A percentile compares a stretch with the other conserved stretches of the same genome.
These are phyloP conservation scores for Epichloe brachyelytri DNA, from an alignment of 2,329 filamentous ascomycete genomes.

Conservation along the genomic window DNA sequence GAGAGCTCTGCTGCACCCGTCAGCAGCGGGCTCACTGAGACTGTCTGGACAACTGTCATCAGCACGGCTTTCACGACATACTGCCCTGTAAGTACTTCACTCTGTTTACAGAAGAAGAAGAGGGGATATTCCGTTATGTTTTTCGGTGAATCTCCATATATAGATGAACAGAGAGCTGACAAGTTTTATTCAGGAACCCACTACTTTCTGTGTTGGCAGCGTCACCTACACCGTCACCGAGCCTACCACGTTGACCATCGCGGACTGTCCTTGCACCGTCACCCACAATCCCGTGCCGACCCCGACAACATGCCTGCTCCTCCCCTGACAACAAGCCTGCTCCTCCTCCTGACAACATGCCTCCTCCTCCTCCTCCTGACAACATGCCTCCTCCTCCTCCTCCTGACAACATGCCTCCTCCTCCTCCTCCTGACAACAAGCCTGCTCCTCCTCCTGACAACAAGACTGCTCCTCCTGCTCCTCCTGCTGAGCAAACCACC, in stretches of 20 bases:
- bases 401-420: constrained; percentile 3
- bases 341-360: constrained; percentile 2
- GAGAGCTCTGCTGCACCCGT: background rate
- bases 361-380: constrained; percentile 2
- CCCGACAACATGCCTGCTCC: constrained; percentile 1
- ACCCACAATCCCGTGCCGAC: constrained; percentile 12
- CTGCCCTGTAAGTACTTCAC: constrained; percentile 26
- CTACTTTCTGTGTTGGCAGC: constrained; percentile 25
- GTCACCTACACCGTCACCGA: constrained; percentile 31
- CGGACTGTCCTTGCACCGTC: constrained; percentile 34
- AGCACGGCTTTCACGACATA: constrained; percentile 26
- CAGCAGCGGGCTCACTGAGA: background rate
- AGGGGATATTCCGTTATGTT: too few relatives aligned
- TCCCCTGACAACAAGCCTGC: background rate
- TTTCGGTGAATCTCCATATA: too few relatives aligned
- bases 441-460: constrained; percentile 2
- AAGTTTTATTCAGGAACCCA: constrained; percentile 11
- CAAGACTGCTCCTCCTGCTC: background rate
- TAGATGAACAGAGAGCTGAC: background rate
- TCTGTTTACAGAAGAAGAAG: too few relatives aligned
- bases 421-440: constrained; percentile 2
- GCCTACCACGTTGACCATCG: constrained; percentile 31
- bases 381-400: background rate
- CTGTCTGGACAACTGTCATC: constrained; percentile 23
- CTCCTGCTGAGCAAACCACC: constrained; percentile 5